phyloP scores from a whole-genome alignment of 371 early-diverging fungal species.

The Blakeslea trispora region DNA sequence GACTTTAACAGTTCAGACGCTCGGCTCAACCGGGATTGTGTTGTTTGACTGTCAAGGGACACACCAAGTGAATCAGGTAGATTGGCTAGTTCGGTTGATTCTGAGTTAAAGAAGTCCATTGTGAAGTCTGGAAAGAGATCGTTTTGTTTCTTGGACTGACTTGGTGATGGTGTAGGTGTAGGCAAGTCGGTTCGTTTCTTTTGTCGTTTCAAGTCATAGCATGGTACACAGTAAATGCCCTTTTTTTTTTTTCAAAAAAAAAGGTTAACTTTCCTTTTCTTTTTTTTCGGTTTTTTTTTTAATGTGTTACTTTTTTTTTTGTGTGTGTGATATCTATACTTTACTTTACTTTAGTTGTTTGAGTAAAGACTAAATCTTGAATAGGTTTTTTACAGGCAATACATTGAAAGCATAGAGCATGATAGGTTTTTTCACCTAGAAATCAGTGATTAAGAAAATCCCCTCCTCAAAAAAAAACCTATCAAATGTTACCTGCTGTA shows the following conservation, averaged over 20 bases:
- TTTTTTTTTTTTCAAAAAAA: too few relatives aligned
- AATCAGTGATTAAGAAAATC: too few relatives aligned
- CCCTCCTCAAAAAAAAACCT: too few relatives aligned
- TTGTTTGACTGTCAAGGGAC: slow-evolving; percentile 6
- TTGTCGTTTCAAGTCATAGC: slow-evolving; percentile 40
- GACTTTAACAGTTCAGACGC: slow-evolving; percentile 23
- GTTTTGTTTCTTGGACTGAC: slow-evolving; percentile 8
- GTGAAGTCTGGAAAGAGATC: slow-evolving; percentile 15
- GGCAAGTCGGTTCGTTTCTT: slow-evolving; percentile 24
- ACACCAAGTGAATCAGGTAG: slow-evolving; percentile 24
- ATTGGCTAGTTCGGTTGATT: slow-evolving; percentile 23
- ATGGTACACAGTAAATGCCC: slow-evolving; percentile 51
- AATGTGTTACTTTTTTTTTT: too few relatives aligned
- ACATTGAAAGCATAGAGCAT: slow-evolving; percentile 82
- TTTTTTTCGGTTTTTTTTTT: too few relatives aligned
- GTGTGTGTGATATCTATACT: too few relatives aligned
- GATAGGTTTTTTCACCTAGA: slow-evolving; percentile 78
- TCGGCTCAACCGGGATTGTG: slow-evolving; percentile 14
- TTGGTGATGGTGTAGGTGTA: slow-evolving; percentile 22
- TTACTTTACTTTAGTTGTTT: slow-evolving; percentile 64
- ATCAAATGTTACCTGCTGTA: slow-evolving; percentile 67
- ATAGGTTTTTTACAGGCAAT: slow-evolving; percentile 69
- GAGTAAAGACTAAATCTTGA: slow-evolving; percentile 79
- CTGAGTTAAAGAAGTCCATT: slow-evolving; percentile 23
- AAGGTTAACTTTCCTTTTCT: too few relatives aligned